Percentiles rank a stretch among this genome's conserved stretches.
These are phyloP conservation scores for Coemansia guatemalensis DNA, from an alignment of 192 early-diverging fungal species.

Conservation along the genomic window DNA sequence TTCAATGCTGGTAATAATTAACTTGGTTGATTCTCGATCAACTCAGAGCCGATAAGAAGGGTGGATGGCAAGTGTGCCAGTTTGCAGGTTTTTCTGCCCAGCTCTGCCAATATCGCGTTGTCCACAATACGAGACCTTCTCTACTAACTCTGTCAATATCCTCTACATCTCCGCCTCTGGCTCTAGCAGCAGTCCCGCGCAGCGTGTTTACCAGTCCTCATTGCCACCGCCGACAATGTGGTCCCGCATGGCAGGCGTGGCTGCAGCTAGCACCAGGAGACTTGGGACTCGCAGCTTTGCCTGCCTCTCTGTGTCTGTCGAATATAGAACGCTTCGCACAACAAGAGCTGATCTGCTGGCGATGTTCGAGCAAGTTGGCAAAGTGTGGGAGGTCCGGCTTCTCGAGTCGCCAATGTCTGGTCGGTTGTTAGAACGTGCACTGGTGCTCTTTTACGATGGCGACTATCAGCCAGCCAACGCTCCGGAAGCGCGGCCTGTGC, in stretches of 20 bases:
- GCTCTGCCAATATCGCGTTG: no score
- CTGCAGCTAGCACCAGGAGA: background rate
- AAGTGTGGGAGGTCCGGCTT: conserved; percentile 43
- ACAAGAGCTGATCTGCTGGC: conserved; percentile 21
- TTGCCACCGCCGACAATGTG: conserved; percentile 2
- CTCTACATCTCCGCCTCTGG: no score
- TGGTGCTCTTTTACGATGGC: conserved; percentile 43
- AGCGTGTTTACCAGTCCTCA: no score
- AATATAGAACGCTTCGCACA: conserved; percentile 24
- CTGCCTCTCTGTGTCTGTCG: conserved; percentile 36
- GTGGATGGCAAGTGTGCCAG: no score
- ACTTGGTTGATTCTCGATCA: background rate
- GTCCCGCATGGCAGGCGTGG: conserved; percentile 2
- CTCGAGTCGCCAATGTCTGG: conserved; percentile 22
- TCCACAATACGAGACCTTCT: no score
- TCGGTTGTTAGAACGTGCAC: conserved; percentile 16
- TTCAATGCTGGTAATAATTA: no score
- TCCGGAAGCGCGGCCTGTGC: conserved; percentile 17
- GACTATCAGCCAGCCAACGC: conserved; percentile 20
- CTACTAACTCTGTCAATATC: no score
- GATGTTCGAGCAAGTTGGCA: conserved; percentile 35
- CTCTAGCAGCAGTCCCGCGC: no score
- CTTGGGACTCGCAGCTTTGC: conserved; percentile 19
- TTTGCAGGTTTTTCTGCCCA: no score
- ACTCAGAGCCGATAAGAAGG: no score